Conservation (phyloP, 2,329 filamentous ascomycete species). For the Cladobotryum protrusum region DNA sequence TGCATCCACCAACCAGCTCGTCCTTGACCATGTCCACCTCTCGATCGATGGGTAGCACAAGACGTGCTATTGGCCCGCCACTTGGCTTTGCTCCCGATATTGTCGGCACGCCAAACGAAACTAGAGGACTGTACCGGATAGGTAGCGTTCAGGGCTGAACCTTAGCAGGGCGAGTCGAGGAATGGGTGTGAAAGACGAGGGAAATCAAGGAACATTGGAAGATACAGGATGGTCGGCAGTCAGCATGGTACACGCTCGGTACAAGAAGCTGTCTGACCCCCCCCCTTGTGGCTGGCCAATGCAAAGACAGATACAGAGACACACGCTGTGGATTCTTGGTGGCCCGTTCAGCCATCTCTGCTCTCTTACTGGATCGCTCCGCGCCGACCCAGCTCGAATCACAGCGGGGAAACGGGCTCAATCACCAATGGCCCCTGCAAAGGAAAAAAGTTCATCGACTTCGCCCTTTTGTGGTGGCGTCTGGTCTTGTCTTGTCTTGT, state of each 20-base stretch:
- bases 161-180: too few relatives aligned
- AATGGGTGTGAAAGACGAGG: too few relatives aligned
- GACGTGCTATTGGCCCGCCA: not conserved
- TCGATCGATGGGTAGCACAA: slow-evolving; percentile 6
- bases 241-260: too few relatives aligned
- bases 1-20: slow-evolving; percentile 3
- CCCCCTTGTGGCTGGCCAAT: not conserved
- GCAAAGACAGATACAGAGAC: not conserved
- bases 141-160: too few relatives aligned
- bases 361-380: slow-evolving; percentile 22
- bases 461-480: slow-evolving; percentile 7
- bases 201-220: too few relatives aligned
- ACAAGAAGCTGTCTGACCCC: too few relatives aligned
- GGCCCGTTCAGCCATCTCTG: slow-evolving; percentile 6
- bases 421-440: not conserved
- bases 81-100: too few relatives aligned
- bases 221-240: too few relatives aligned
- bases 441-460: too few relatives aligned
- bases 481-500: slow-evolving; percentile 7
- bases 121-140: too few relatives aligned
- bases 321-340: not conserved
- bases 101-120: too few relatives aligned
- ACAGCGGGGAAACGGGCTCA: slow-evolving; percentile 18
- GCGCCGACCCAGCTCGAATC: slow-evolving; percentile 18
- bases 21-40: slow-evolving; percentile 3